A percentile compares a stretch with the other conserved stretches of the same genome.
Evolutionary conservation across 1,139 yeast genomes (phyloP).

Genomic region (Candida neerlandica): DNA sequence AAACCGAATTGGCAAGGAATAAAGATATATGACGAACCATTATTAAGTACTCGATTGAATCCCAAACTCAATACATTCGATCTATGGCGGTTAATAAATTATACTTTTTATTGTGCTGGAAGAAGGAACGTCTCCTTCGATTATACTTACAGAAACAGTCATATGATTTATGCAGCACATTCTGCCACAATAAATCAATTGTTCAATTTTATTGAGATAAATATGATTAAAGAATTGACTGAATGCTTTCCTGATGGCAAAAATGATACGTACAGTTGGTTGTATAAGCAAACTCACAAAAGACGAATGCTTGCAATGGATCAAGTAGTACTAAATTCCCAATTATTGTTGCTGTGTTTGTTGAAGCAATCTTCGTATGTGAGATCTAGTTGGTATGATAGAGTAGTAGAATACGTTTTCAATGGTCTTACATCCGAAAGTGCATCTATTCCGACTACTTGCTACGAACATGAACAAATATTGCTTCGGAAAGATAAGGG

Average conservation of each 20-base stretch:
- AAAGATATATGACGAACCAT: slow-evolving; percentile 34
- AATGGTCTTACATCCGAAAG: slow-evolving; percentile 25
- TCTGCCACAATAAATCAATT: slow-evolving; percentile 22
- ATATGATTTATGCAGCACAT: slow-evolving; percentile 26
- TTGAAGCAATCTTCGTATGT: slow-evolving; percentile 22
- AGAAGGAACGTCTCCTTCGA: slow-evolving; percentile 24
- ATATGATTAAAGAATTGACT: slow-evolving; percentile 19
- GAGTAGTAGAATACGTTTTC: slow-evolving; percentile 32
- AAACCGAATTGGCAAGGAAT: slow-evolving; percentile 17
- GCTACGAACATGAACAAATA: slow-evolving; percentile 30
- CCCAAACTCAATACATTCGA: slow-evolving; percentile 25
- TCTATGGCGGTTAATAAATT: slow-evolving; percentile 36
- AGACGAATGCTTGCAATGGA: slow-evolving; percentile 5
- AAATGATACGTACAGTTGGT: slow-evolving; percentile 9
- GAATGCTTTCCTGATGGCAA: slow-evolving; percentile 3
- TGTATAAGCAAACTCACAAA: not conserved
- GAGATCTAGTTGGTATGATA: slow-evolving; percentile 32
- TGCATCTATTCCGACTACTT: slow-evolving; percentile 24
- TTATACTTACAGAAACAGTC: slow-evolving; percentile 24
- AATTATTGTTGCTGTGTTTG: slow-evolving; percentile 16
- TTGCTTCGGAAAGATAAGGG: slow-evolving; percentile 19
- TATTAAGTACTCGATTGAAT: slow-evolving; percentile 27
- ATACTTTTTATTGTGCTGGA: slow-evolving; percentile 41
- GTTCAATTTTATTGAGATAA: slow-evolving; percentile 25
- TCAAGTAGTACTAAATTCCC: slow-evolving; percentile 9